Evolutionary conservation across 2,329 filamentous ascomycete species (phyloP).

Genomic region (Corniculantispora saksenae): DNA sequence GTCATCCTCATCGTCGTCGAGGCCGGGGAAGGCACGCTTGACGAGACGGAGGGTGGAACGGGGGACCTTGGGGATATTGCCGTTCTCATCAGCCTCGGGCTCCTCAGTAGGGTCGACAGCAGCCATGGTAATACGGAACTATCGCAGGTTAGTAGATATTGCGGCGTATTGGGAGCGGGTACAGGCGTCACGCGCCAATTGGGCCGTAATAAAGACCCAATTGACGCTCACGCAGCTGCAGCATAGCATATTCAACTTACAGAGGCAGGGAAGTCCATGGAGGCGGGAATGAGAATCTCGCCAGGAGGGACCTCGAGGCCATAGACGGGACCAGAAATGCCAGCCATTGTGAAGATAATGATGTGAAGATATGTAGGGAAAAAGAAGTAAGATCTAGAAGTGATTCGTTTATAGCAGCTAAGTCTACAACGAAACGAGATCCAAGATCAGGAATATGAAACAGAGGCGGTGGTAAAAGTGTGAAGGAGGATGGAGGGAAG

Average conservation of each 20-base stretch:
- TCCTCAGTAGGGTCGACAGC: constrained; percentile 88
- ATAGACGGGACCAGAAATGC: constrained; percentile 76
- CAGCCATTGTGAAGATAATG: constrained; percentile 49
- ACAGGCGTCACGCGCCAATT: constrained; percentile 1
- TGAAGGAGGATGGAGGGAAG: constrained; percentile 13
- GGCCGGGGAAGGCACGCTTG: constrained; percentile 64
- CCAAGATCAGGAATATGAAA: not conserved
- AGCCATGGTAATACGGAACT: constrained; percentile 99
- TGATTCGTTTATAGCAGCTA: constrained; percentile 1
- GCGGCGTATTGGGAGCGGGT: constrained; percentile 23
- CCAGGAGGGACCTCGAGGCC: constrained; percentile 88
- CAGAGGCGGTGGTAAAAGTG: not conserved
- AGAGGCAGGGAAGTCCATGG: constrained; percentile 77
- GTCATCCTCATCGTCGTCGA: constrained; percentile 62
- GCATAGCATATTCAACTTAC: constrained; percentile 55
- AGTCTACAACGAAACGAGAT: constrained; percentile 8
- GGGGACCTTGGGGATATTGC: constrained; percentile 61
- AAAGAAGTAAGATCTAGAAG: not conserved
- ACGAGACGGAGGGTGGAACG: constrained; percentile 91
- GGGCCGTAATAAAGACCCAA: not conserved
- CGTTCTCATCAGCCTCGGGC: constrained; percentile 64
- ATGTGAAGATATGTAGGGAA: constrained; percentile 19
- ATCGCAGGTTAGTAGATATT: constrained; percentile 31
- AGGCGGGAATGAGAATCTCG: constrained; percentile 78
- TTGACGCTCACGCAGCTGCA: not conserved